These are phyloP conservation scores for Andrographis paniculata DNA, from an alignment of 305 asterid species.

Conservation along the genomic window DNA sequence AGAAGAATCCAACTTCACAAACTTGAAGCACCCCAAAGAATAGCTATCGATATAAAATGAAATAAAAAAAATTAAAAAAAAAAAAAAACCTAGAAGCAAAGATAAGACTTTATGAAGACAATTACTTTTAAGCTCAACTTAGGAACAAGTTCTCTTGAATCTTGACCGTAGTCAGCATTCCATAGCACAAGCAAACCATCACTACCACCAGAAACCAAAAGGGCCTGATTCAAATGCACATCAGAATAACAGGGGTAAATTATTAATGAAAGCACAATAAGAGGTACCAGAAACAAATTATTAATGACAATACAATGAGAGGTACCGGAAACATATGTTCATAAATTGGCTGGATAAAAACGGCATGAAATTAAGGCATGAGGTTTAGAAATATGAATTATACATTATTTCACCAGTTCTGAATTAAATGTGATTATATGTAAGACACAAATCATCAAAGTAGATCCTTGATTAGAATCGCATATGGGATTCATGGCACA, in stretches of 20 bases:
- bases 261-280: too few relatives aligned
- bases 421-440: too few relatives aligned
- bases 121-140: constrained; percentile 84
- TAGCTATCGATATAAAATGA: too few relatives aligned
- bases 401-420: too few relatives aligned
- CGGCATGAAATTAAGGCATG: neutral
- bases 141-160: constrained; percentile 95
- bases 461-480: neutral
- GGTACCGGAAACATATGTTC: neutral
- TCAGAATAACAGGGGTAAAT: constrained; percentile 16
- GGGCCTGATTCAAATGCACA: constrained; percentile 50
- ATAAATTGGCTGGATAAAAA: neutral
- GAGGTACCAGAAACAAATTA: too few relatives aligned
- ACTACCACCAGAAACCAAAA: constrained; percentile 91
- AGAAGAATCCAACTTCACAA: neutral
- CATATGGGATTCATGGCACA: neutral
- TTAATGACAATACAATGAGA: neutral
- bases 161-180: constrained; percentile 94
- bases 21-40: neutral
- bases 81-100: constrained; percentile 5
- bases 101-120: constrained; percentile 11
- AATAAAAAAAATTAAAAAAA: neutral
- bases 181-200: constrained; percentile 93
- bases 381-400: too few relatives aligned
- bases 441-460: too few relatives aligned